phyloP scores from a whole-genome alignment of 768 basidiomycete species.

The Lactifluus echinatus region DNA sequence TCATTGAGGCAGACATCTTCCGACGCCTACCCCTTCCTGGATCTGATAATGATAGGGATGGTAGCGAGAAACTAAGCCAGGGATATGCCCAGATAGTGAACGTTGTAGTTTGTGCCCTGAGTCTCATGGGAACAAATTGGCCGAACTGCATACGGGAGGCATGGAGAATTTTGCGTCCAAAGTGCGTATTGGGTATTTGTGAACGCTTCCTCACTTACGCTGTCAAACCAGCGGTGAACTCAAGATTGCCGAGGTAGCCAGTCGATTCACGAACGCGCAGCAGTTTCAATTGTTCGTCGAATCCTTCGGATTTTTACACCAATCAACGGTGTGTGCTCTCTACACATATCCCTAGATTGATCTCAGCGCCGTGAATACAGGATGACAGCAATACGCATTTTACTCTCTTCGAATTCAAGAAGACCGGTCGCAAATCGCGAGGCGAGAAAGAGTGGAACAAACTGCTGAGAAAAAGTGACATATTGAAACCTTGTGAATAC shows the following conservation, averaged over 20 bases:
- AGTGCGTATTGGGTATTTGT: conserved; percentile 41
- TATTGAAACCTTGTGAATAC: conserved; percentile 88
- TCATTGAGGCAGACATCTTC: conserved; percentile 88
- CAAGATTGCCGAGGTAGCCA: conserved; percentile 84
- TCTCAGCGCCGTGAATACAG: conserved; percentile 32
- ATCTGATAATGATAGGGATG: conserved; percentile 38
- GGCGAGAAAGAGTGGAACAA: conserved; percentile 52
- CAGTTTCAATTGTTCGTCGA: conserved; percentile 56
- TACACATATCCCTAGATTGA: background rate
- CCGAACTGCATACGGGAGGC: conserved; percentile 82
- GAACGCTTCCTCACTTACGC: conserved; percentile 1
- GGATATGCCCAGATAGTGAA: conserved; percentile 77
- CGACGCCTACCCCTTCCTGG: conserved; percentile 77
- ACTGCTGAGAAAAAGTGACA: conserved; percentile 40
- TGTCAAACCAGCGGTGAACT: conserved; percentile 54
- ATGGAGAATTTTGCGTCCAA: conserved; percentile 76
- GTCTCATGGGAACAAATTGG: conserved; percentile 98
- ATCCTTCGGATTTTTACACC: conserved; percentile 66
- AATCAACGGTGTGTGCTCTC: conserved; percentile 45
- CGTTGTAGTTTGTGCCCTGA: conserved; percentile 87
- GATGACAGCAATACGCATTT: conserved; percentile 81
- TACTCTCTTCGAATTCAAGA: conserved; percentile 72
- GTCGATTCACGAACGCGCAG: conserved; percentile 63
- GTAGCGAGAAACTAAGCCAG: conserved; percentile 28
- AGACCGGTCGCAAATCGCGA: conserved; percentile 40